Conservation (phyloP, 2,329 filamentous ascomycete genomes). For the Ascochyta lentis region DNA sequence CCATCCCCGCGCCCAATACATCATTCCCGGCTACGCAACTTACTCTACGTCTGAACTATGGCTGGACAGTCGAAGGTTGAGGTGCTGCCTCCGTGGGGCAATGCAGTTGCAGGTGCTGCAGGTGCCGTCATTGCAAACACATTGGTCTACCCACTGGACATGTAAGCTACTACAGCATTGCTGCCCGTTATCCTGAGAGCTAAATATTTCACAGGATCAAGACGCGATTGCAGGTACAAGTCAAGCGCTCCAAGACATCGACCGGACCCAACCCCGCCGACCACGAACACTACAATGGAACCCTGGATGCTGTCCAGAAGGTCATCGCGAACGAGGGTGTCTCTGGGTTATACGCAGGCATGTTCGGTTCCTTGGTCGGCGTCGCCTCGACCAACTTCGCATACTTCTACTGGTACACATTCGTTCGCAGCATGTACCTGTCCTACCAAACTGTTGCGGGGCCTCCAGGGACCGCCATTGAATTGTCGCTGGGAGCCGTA, state of each 20-base stretch:
- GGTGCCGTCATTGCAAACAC: constrained; percentile 95
- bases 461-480: constrained; percentile 77
- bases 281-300: constrained; percentile 81
- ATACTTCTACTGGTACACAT: constrained; percentile 99
- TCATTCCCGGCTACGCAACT: not conserved
- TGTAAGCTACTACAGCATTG: constrained; percentile 65
- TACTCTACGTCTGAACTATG: constrained; percentile 48
- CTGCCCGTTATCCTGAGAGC: not conserved
- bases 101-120: constrained; percentile 87
- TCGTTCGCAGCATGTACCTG: constrained; percentile 82
- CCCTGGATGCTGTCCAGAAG: constrained; percentile 84
- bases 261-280: constrained; percentile 51
- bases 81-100: constrained; percentile 86
- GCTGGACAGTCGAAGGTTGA: constrained; percentile 68
- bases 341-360: constrained; percentile 84
- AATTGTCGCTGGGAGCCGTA: constrained; percentile 83
- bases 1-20: constrained; percentile 1
- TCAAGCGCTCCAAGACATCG: constrained; percentile 64
- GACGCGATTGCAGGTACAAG: constrained; percentile 93
- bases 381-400: constrained; percentile 98
- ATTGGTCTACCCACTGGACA: constrained; percentile 93
- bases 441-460: constrained; percentile 63
- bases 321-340: constrained; percentile 84
- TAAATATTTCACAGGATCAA: constrained; percentile 73
- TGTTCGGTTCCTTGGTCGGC: constrained; percentile 83